Base-by-base conservation (phyloP, 75 land plant genomes). In the Pinus tabuliformis region DNA sequence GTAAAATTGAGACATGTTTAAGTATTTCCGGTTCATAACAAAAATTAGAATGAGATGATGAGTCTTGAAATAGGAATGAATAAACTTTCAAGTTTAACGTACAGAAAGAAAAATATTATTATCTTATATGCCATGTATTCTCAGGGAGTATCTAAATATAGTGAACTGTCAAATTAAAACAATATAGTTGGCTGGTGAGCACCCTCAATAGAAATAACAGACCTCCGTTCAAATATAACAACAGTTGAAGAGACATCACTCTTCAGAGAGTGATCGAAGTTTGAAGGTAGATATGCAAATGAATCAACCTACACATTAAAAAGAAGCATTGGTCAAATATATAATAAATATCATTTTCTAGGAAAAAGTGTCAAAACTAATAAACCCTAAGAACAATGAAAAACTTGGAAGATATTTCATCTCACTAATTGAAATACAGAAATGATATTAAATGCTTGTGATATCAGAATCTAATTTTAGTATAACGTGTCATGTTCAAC, bases 261-360 rank as follows among this genome's bases (percentile, higher is more conserved):
- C 62, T 62, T 71, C 14, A 96, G 11, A 12, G 80, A 75, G 81
- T 96, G 99, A 59, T 77, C 68, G 56, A 81, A 70, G 75, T 90
- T 83, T 49, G 99, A 86, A 36, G 99, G 99, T 37, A 93, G 75
- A 81, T 96, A 96, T 57, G 92, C 94, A 87, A 86, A 96, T 28
- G 88, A 87, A 68, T 93, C 96, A 80, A 91, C 99, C 99, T 93
- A 62, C 68, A 90, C 84, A 59, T 62, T 24, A 73, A 54, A 24
- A 21, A 28, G 5, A 70, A 16, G 49, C 68, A 4, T 49, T 24
- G 24, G 9, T 71, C 71, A 39, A 68, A 21, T 42, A 8, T 39
- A 37, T 20, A 68, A 68, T 39, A 42, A n/a, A 68, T 68, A 37
- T 37, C 8, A 5, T 68, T 17, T 6, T 11, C 13, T 68, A 20